phyloP scores from a whole-genome alignment of 2,329 filamentous ascomycete genomes.

The Coleophoma eucalyptorum region DNA sequence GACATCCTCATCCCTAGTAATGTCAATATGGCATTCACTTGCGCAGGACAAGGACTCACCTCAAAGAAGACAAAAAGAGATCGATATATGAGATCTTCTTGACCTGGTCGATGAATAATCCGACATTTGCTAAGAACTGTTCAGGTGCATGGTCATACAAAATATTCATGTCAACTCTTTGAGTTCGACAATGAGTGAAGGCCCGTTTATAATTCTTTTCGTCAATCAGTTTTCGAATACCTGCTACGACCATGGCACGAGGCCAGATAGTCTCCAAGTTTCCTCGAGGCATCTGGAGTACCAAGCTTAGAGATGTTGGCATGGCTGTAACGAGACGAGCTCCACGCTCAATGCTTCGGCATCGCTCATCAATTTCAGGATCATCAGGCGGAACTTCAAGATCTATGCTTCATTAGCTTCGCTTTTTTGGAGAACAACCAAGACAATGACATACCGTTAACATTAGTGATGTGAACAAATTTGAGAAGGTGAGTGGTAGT shows the following conservation, averaged over 20 bases:
- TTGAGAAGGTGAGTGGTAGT: constrained; percentile 92
- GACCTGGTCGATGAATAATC: constrained; percentile 78
- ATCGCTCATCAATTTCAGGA: constrained; percentile 87
- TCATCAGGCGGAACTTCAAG: constrained; percentile 84
- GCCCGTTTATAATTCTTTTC: constrained; percentile 77
- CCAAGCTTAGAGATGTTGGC: constrained; percentile 78
- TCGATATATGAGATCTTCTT: constrained; percentile 80
- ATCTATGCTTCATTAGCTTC: constrained; percentile 41
- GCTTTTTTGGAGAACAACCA: neutral
- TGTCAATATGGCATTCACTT: constrained; percentile 19
- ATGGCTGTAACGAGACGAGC: constrained; percentile 84
- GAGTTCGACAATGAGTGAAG: constrained; percentile 83
- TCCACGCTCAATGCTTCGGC: constrained; percentile 86
- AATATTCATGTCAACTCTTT: constrained; percentile 97
- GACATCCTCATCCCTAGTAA: constrained; percentile 77
- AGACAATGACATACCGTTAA: constrained; percentile 50
- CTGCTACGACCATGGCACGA: constrained; percentile 85
- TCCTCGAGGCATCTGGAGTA: constrained; percentile 92
- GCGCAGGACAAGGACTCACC: constrained; percentile 42
- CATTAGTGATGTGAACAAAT: constrained; percentile 74
- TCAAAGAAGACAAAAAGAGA: constrained; percentile 82
- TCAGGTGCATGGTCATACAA: constrained; percentile 88
- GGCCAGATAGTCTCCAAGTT: constrained; percentile 96
- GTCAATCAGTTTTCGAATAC: constrained; percentile 79
- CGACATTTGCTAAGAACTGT: constrained; percentile 76